Conservation (phyloP, 106 monocot genomes). For the Ottelia alismoides region DNA sequence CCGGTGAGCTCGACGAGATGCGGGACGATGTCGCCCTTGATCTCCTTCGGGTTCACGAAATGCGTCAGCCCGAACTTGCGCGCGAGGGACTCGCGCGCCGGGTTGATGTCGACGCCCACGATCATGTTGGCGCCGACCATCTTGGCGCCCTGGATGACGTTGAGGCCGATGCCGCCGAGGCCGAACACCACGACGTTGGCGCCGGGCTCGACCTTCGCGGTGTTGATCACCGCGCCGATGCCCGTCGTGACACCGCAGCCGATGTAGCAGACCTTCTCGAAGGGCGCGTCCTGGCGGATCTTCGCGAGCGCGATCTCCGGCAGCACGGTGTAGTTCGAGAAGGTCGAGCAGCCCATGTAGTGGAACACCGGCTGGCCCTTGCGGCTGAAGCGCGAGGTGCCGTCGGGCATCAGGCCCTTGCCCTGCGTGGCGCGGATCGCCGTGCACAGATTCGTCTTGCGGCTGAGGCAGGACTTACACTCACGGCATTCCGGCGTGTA, state of each 20-base stretch:
- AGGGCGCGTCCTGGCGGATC: conserved; percentile 30
- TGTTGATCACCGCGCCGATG: too few species aligned
- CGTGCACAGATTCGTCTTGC: conserved; percentile 44
- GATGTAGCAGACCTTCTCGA: conserved; percentile 50
- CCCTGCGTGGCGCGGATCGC: conserved; percentile 33
- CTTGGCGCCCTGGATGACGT: too few species aligned
- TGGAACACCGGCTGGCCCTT: conserved; percentile 47
- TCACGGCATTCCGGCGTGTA: conserved; percentile 62
- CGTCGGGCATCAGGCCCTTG: conserved; percentile 44
- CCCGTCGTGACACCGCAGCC: conserved; percentile 78
- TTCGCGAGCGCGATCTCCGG: conserved; percentile 59
- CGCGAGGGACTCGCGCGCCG: too few species aligned
- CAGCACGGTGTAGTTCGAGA: conserved; percentile 68
- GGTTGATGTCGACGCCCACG: too few species aligned
- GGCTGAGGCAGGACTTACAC: conserved; percentile 31
- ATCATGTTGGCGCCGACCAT: too few species aligned
- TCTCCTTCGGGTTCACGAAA: conserved; percentile 7
- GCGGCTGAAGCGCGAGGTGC: conserved; percentile 8
- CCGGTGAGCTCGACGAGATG: conserved; percentile 6
- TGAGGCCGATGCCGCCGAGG: too few species aligned
- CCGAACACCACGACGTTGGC: too few species aligned
- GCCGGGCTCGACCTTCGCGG: too few species aligned
- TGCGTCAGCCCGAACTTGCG: conserved; percentile 7
- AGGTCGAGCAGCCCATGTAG: conserved; percentile 73
- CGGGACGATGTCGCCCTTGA: conserved; percentile 3